phyloP scores from a whole-genome alignment of 2,329 filamentous ascomycete species.

The Aspergillus udagawae region DNA sequence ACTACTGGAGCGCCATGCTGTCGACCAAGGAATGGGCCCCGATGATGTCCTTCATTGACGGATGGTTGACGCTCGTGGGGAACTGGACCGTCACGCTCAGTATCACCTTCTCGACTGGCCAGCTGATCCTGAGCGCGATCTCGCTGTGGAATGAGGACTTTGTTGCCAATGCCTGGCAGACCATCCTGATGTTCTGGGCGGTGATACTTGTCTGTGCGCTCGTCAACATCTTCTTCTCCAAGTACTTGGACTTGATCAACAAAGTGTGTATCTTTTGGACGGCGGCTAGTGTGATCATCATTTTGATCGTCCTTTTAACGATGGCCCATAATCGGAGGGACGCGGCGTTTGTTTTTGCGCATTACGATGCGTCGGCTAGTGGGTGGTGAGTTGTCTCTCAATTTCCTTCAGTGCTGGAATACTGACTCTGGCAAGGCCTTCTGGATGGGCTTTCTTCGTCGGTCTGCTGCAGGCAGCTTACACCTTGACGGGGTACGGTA shows the following conservation, averaged over 20 bases:
- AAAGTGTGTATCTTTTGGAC: constrained; percentile 74
- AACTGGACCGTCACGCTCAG: constrained; percentile 66
- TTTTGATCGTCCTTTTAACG: constrained; percentile 58
- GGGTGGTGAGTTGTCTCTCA: constrained; percentile 51
- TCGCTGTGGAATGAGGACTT: constrained; percentile 67
- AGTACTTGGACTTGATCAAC: constrained; percentile 64
- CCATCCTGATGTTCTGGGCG: constrained; percentile 67
- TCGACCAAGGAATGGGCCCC: constrained; percentile 62
- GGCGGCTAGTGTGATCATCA: constrained; percentile 61
- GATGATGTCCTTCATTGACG: constrained; percentile 65
- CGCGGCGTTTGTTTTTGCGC: constrained; percentile 62
- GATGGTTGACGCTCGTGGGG: constrained; percentile 68
- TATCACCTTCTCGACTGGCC: constrained; percentile 70
- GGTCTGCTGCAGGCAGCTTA: constrained; percentile 61
- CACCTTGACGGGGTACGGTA: constrained; percentile 57
- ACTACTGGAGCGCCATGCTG: constrained; percentile 69
- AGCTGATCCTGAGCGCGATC: constrained; percentile 65
- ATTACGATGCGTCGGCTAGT: constrained; percentile 62
- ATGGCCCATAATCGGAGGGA: constrained; percentile 57
- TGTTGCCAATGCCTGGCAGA: constrained; percentile 65
- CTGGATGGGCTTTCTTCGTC: constrained; percentile 69
- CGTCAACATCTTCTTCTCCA: constrained; percentile 62
- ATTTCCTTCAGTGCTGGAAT: not conserved
- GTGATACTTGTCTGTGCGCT: constrained; percentile 62
- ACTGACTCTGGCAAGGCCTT: constrained; percentile 42